Percentiles rank a stretch among this genome's conserved stretches.
Evolutionary conservation across 2,329 filamentous ascomycete genomes (phyloP).

Genomic region (Trichoderma koningiopsis): DNA sequence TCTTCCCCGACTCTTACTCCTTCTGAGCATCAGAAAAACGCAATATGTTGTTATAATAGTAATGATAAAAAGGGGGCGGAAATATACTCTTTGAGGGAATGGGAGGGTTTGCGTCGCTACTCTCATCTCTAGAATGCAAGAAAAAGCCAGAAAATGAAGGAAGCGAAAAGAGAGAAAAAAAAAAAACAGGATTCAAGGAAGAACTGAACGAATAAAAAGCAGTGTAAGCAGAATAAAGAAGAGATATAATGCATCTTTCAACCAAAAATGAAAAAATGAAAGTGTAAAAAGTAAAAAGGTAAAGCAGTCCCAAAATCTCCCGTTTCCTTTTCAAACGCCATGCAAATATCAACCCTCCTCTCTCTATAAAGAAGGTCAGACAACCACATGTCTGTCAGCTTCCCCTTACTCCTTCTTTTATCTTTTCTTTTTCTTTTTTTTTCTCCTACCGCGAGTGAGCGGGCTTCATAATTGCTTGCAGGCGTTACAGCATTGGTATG

Average conservation of each 20-base stretch:
- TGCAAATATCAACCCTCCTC: slow-evolving; percentile 35
- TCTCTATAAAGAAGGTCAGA: slow-evolving; percentile 28
- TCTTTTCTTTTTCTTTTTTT: background rate
- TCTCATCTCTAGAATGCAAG: slow-evolving; percentile 36
- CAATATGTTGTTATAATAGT: slow-evolving; percentile 12
- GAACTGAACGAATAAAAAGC: slow-evolving; percentile 31
- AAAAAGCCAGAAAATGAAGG: slow-evolving; percentile 27
- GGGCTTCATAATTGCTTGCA: slow-evolving; percentile 24
- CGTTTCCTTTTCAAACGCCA: slow-evolving; percentile 37
- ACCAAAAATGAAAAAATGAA: slow-evolving; percentile 30
- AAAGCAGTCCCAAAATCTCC: slow-evolving; percentile 29
- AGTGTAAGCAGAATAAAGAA: slow-evolving; percentile 22
- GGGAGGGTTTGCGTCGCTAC: slow-evolving; percentile 32
- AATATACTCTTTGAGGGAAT: slow-evolving; percentile 34
- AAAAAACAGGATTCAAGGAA: slow-evolving; percentile 22
- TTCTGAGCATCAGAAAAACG: background rate
- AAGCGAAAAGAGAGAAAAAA: slow-evolving; percentile 27
- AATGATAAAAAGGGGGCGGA: background rate
- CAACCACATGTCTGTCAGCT: slow-evolving; percentile 21
- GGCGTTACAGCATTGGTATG: slow-evolving; percentile 2
- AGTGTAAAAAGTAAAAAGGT: slow-evolving; percentile 11
- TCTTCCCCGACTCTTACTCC: slow-evolving; percentile 4
- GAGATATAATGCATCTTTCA: slow-evolving; percentile 31
- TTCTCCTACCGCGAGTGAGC: slow-evolving; percentile 18
- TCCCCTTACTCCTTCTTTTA: background rate